Evolutionary conservation across 768 basidiomycete species (phyloP).

Genomic region (Boletus bicolor): DNA sequence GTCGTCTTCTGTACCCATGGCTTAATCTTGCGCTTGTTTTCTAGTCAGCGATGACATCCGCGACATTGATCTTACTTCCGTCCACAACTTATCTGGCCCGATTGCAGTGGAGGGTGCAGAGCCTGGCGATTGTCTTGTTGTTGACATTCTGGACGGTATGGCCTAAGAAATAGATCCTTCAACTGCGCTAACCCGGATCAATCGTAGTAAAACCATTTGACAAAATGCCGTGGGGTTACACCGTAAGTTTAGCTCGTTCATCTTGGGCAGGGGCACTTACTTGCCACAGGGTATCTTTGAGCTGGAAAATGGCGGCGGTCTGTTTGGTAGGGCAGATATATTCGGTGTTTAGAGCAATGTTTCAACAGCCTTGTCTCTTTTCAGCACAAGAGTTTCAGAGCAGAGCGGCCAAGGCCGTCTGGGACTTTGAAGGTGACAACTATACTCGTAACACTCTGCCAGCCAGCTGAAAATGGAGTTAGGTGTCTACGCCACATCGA

Average conservation of each 20-base stretch:
- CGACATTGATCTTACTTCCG: slow-evolving; percentile 58
- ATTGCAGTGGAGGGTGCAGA: slow-evolving; percentile 73
- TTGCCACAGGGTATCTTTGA: slow-evolving; percentile 68
- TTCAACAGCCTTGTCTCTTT: background rate
- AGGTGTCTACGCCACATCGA: slow-evolving; percentile 70
- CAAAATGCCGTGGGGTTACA: slow-evolving; percentile 82
- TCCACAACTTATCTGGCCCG: slow-evolving; percentile 77
- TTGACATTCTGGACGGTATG: slow-evolving; percentile 75
- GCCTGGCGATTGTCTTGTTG: slow-evolving; percentile 75
- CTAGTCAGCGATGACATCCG: slow-evolving; percentile 65
- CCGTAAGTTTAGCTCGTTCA: slow-evolving; percentile 35
- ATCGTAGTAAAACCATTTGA: slow-evolving; percentile 58
- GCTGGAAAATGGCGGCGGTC: slow-evolving; percentile 66
- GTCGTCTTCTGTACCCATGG: background rate
- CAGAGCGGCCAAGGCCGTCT: slow-evolving; percentile 73
- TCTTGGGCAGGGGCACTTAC: background rate
- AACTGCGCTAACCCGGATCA: background rate
- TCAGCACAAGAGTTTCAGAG: slow-evolving; percentile 65
- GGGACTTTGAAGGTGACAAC: slow-evolving; percentile 64
- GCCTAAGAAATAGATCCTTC: background rate
- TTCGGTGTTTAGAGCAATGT: background rate
- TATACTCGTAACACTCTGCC: background rate
- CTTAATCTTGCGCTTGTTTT: background rate
- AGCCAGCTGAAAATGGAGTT: background rate
- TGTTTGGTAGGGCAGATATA: slow-evolving; percentile 48